A percentile compares a stretch with the other conserved stretches of the same genome.
Evolutionary conservation across 768 basidiomycete species (phyloP).

Genomic region (Termitomyces sp.): DNA sequence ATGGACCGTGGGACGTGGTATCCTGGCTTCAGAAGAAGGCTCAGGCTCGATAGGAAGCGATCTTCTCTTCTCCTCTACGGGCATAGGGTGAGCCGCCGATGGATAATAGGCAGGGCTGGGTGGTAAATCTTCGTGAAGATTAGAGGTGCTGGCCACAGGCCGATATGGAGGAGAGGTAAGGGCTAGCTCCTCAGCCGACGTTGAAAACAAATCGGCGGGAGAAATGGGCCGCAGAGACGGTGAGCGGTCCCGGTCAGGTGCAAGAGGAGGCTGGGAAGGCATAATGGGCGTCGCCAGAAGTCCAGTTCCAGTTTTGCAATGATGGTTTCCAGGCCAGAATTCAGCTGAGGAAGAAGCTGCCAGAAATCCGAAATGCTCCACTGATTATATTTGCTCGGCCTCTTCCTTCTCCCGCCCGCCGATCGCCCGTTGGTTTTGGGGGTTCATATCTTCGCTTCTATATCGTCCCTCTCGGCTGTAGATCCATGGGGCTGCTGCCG

Average conservation of each 20-base stretch:
- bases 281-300: background rate
- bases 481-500: background rate
- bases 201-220: slow-evolving; percentile 8
- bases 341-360: background rate
- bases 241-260: background rate
- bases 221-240: background rate
- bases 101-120: slow-evolving; percentile 23
- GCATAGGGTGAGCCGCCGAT: slow-evolving; percentile 13
- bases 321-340: slow-evolving; percentile 6
- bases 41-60: slow-evolving; percentile 17
- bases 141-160: slow-evolving; percentile 26
- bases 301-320: background rate
- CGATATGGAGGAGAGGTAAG: slow-evolving; percentile 33
- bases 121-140: slow-evolving; percentile 18
- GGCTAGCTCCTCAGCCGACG: slow-evolving; percentile 11
- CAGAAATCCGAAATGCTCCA: background rate
- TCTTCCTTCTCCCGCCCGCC: background rate
- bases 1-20: slow-evolving; percentile 41
- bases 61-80: slow-evolving; percentile 13
- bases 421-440: background rate
- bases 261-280: background rate
- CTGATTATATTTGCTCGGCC: background rate
- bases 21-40: slow-evolving; percentile 11
- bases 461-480: background rate
- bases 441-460: background rate